Evolutionary conservation across 2,329 filamentous ascomycete species (phyloP), one percentile per base, ranked within the genome.

Genomic region (Zalaria sp.): DNA sequence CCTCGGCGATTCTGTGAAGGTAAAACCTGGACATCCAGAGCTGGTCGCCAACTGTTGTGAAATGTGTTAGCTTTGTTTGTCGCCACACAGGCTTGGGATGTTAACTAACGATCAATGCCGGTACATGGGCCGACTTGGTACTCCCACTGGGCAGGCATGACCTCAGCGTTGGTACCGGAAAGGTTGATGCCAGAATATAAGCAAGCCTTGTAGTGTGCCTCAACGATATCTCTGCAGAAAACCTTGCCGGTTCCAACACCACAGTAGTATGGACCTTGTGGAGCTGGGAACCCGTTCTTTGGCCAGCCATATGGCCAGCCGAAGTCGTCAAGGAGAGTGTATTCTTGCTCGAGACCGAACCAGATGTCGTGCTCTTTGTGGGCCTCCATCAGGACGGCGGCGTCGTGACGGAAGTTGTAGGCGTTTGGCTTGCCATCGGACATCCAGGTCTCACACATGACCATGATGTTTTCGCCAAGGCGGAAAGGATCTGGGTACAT

Each of bases 301-400:
- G 83, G 83, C 84, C 86, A 93, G 69, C 91, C 91, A 59, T 87
- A 95, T 42, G 91, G 91, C 68, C 86, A 82, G 65, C 87, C 83
- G 54, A 81, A 77, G 53, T 79, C 68, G 59, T 89, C 88, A 54
- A 96, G 81, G 37, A 93, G 80, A 46, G 86, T 96, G 76, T 96
- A 96, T 67, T 96, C 89, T 64, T 96, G 89, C 64, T 94, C 89
- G 11, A 98, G 79, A 67, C 91, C 91, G 67, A 96, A 98, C 91
- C 89, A 96, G 59, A 91, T 88, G 62, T 83, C 73, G 57, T 89
- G 81, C 44, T 78, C 71, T 62, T 79, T 79, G 65, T 95, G 79
- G 49, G 79, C 75, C 65, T 91, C 79, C 85, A 96, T 93, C 56
- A 95, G 73, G 65, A 91, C 82, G 60, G 77, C 77, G 58, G 80